A percentile compares a stretch with the other conserved stretches of the same genome.
Evolutionary conservation across 2,329 filamentous ascomycete species (phyloP).

Genomic region (Colletotrichum horii): DNA sequence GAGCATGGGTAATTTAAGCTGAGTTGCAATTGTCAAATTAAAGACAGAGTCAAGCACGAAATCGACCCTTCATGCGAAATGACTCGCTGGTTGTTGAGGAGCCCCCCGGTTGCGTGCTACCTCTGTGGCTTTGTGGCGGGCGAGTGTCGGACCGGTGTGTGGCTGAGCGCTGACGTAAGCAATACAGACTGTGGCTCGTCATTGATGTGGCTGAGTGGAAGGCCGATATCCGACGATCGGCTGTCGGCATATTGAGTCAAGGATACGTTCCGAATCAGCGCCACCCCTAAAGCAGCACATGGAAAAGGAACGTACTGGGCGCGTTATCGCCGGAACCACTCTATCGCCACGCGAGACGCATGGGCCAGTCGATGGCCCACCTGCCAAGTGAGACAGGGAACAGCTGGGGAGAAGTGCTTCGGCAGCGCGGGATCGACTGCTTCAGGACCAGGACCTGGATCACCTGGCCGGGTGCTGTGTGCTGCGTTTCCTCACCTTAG

Average conservation of each 20-base stretch:
- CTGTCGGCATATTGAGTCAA: not conserved
- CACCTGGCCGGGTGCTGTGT: slow-evolving; percentile 12
- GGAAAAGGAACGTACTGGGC: not conserved
- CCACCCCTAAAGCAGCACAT: not conserved
- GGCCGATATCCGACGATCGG: not conserved
- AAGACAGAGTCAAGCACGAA: slow-evolving; percentile 1
- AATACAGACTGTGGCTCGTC: not conserved
- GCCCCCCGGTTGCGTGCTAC: not conserved
- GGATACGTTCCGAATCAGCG: not conserved
- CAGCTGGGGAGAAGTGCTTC: not conserved
- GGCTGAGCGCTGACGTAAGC: not conserved
- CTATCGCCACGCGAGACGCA: not conserved
- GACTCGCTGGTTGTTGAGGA: slow-evolving; percentile 6
- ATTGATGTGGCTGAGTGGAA: not conserved
- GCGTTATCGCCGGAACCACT: not conserved
- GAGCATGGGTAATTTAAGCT: slow-evolving; percentile 1
- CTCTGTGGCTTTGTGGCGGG: not conserved
- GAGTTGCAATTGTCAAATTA: slow-evolving; percentile 10
- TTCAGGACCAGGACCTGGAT: slow-evolving; percentile 5
- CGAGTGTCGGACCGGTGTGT: not conserved
- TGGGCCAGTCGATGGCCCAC: slow-evolving; percentile 9
- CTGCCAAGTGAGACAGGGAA: slow-evolving; percentile 6
- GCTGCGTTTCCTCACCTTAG: not conserved
- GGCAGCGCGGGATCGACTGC: slow-evolving; percentile 14
- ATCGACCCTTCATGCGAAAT: not conserved